Evolutionary conservation across 768 basidiomycete species (phyloP).

Genomic region (Sporobolomyces phaffii): DNA sequence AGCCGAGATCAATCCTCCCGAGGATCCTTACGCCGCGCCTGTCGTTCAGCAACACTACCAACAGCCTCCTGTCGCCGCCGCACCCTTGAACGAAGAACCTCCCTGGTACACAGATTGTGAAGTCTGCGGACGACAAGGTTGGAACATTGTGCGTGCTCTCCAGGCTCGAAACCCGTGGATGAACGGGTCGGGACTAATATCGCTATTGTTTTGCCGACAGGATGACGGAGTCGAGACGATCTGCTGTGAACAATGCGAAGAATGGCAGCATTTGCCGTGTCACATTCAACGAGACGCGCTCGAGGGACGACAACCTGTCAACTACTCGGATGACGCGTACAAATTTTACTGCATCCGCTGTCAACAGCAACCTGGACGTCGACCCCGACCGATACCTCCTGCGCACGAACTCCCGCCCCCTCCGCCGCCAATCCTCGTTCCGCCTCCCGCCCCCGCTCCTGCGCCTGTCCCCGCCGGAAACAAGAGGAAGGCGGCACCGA

Average conservation of each 20-base stretch:
- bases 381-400: slow-evolving; percentile 1
- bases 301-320: slow-evolving; percentile 41
- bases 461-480: neutral
- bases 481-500: slow-evolving; percentile 7
- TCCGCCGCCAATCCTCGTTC: slow-evolving; percentile 6
- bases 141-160: slow-evolving; percentile 46
- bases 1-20: slow-evolving; percentile 12
- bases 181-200: neutral
- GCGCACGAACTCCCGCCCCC: slow-evolving; percentile 12
- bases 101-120: slow-evolving; percentile 48
- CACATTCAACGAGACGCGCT: slow-evolving; percentile 44
- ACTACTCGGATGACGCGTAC: slow-evolving; percentile 47
- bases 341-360: slow-evolving; percentile 31
- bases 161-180: neutral
- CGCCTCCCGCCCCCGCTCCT: neutral
- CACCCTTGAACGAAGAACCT: slow-evolving; percentile 35
- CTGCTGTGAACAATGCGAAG: slow-evolving; percentile 47
- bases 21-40: neutral
- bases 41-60: neutral
- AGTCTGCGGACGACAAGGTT: slow-evolving; percentile 45
- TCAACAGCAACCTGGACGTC: slow-evolving; percentile 1
- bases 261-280: slow-evolving; percentile 50
- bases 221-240: slow-evolving; percentile 47
- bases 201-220: slow-evolving; percentile 24
- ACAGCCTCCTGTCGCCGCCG: neutral